Evolutionary conservation across 495 filamentous ascomycete species (phyloP), one percentile per base, ranked within the genome.

Genomic region (Tuber brumale): DNA sequence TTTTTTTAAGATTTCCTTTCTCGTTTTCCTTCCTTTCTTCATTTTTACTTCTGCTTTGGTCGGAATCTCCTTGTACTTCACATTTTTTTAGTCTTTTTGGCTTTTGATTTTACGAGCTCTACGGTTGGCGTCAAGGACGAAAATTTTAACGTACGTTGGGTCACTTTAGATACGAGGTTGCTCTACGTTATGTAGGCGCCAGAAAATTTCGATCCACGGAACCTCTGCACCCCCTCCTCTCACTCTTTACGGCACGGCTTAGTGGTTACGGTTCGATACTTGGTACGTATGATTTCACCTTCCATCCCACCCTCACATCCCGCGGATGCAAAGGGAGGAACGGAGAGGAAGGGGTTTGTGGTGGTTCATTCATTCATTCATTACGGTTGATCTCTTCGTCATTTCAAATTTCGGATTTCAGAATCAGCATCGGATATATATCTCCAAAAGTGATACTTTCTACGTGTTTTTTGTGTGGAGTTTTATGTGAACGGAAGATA

Each of bases 151-250:
- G 72, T 80, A 70, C 75, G 84, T 79, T 83, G 76, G 77, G 74
- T 84, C 72, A 42, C 71, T 72, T 71, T 83, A 90, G 89, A 91
- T 85, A 88, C 87, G 79, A 87, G 89, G 79, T 83, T 91, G 74
- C 89, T 89, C 70, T 91, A 91, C 84, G 89, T 90, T 76, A 91
- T 91, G 89, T 91, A 87, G 76, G 73, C 19, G 39, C 71, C 41
- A 73, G 48, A 48, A 44, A 42, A 66, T 76, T 73, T 80, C 76
- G 73, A 61, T 66, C 27, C 6, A 66, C 27, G 57, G 57, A 35
- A 35, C 57, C 12, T 61, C 70, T 66, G 35, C 46, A 14, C 41
- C 70, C 46, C 76, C 39, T 51, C 43, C 31, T 70, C 71, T 45
- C 44, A 45, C 69, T 42, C 70, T 42, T 69, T 71, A 35, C 71